A percentile compares a stretch with the other conserved stretches of the same genome.
phyloP scores from a whole-genome alignment of 352 stramenopile genomes.

The Phytopythium kandeliae region DNA sequence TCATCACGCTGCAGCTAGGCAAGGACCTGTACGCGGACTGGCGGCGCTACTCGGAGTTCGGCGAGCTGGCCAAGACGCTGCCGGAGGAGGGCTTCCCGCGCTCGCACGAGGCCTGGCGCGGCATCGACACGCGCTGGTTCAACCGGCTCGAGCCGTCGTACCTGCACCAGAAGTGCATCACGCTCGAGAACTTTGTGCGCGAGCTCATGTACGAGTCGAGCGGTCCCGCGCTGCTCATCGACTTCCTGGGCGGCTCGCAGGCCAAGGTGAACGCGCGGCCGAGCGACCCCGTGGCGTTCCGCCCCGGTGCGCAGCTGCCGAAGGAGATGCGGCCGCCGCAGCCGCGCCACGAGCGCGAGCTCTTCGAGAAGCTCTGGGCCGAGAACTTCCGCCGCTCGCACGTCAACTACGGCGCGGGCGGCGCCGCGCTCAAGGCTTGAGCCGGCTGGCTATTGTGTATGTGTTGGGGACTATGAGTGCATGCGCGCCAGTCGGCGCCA shows the following conservation, averaged over 20 bases:
- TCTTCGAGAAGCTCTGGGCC: constrained; percentile 96
- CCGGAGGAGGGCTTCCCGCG: constrained; percentile 46
- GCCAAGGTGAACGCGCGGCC: constrained; percentile 77
- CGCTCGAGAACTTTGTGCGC: constrained; percentile 83
- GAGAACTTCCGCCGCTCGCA: constrained; percentile 94
- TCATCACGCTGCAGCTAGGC: constrained; percentile 83
- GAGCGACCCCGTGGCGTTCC: constrained; percentile 50
- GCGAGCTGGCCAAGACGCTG: constrained; percentile 79
- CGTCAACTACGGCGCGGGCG: constrained; percentile 51
- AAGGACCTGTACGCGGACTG: constrained; percentile 85
- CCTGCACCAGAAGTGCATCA: constrained; percentile 85
- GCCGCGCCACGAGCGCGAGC: constrained; percentile 90
- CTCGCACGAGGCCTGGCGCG: constrained; percentile 61
- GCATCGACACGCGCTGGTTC: constrained; percentile 84
- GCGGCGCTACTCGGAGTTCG: constrained; percentile 86
- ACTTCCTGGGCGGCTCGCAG: constrained; percentile 76
- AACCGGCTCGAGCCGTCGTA: constrained; percentile 85
- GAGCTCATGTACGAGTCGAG: constrained; percentile 88
- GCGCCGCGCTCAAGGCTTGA: constrained; percentile 6
- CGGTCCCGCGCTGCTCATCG: constrained; percentile 62
- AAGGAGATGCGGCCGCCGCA: constrained; percentile 90
- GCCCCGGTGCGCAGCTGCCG: constrained; percentile 67
- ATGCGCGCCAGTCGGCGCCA: neutral
- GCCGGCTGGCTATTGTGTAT: no score
- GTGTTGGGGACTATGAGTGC: no score